Evolutionary conservation across 2,329 filamentous ascomycete genomes (phyloP).

Genomic region (Penicillium sclerotigenum): DNA sequence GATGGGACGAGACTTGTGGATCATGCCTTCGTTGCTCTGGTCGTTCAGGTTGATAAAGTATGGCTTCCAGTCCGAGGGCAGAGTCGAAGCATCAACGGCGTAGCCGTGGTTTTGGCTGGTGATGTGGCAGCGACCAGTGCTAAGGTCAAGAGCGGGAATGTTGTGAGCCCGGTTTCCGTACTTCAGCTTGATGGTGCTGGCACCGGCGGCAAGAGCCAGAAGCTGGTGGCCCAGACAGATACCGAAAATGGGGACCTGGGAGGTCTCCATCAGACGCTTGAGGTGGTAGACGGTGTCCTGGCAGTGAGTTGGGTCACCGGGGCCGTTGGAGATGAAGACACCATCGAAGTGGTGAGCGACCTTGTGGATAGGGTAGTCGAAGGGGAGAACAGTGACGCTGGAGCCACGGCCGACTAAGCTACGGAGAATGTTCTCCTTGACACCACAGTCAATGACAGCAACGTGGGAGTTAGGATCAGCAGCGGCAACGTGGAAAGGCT

Average conservation of each 20-base stretch:
- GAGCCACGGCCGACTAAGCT: slow-evolving; percentile 88
- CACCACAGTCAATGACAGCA: slow-evolving; percentile 93
- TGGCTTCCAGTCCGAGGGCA: slow-evolving; percentile 87
- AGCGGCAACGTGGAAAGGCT: slow-evolving; percentile 91
- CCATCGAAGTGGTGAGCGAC: slow-evolving; percentile 96
- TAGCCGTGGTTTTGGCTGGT: slow-evolving; percentile 99
- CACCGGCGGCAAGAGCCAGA: slow-evolving; percentile 82
- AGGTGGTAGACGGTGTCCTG: slow-evolving; percentile 92
- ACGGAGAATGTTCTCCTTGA: slow-evolving; percentile 99
- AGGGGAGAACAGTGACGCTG: slow-evolving; percentile 91
- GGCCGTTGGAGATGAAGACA: slow-evolving; percentile 98
- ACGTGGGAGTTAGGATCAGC: slow-evolving; percentile 81
- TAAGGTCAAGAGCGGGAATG: slow-evolving; percentile 91
- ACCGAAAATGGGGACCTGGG: slow-evolving; percentile 89
- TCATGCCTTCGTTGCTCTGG: slow-evolving; percentile 92
- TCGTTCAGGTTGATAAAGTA: slow-evolving; percentile 99
- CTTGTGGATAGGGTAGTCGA: slow-evolving; percentile 97
- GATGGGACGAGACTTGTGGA: slow-evolving; percentile 92
- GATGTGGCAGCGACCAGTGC: slow-evolving; percentile 96
- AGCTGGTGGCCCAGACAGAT: slow-evolving; percentile 98
- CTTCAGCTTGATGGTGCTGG: slow-evolving; percentile 93
- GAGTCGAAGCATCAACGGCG: slow-evolving; percentile 79
- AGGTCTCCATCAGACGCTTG: slow-evolving; percentile 82
- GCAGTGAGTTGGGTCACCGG: slow-evolving; percentile 96
- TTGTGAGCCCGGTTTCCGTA: slow-evolving; percentile 99